Conservation (phyloP, 345 rosid species). For the Eucalyptus shirleyi region DNA sequence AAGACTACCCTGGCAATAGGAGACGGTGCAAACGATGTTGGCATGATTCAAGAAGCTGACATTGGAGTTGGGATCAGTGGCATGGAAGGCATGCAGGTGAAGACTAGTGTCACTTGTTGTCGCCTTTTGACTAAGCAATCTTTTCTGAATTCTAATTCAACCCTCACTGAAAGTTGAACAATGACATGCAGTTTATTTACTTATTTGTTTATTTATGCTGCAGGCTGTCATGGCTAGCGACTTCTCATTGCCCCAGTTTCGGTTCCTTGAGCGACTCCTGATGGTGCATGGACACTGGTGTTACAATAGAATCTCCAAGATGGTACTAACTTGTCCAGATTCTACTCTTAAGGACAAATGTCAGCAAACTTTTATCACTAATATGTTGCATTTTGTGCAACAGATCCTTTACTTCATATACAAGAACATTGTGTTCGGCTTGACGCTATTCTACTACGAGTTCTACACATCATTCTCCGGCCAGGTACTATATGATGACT, state of each 20-base stretch:
- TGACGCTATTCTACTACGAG: slow-evolving; percentile 76
- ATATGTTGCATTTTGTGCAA: not conserved
- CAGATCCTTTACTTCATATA: slow-evolving; percentile 64
- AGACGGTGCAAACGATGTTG: slow-evolving; percentile 87
- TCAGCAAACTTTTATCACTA: not conserved
- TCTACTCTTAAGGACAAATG: not conserved
- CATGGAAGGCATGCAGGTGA: slow-evolving; percentile 88
- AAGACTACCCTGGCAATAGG: slow-evolving; percentile 73
- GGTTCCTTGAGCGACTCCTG: slow-evolving; percentile 52
- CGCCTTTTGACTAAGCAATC: not conserved
- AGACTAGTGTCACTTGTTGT: not conserved
- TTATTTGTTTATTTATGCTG: not conserved
- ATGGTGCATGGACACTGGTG: slow-evolving; percentile 87
- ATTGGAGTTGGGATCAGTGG: slow-evolving; percentile 92
- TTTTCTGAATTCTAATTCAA: not conserved
- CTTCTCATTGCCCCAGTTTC: slow-evolving; percentile 69
- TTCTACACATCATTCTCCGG: slow-evolving; percentile 59
- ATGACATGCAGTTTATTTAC: not conserved
- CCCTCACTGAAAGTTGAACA: not conserved
- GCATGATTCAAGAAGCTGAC: slow-evolving; percentile 97
- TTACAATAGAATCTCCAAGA: slow-evolving; percentile 64
- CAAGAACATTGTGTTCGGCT: slow-evolving; percentile 79
- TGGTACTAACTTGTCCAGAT: slow-evolving; percentile 27
- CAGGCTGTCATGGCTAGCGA: slow-evolving; percentile 94
- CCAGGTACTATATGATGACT: slow-evolving; percentile 51